phyloP scores from a whole-genome alignment of 2,329 filamentous ascomycete genomes.

The Pseudocercospora crystallina region DNA sequence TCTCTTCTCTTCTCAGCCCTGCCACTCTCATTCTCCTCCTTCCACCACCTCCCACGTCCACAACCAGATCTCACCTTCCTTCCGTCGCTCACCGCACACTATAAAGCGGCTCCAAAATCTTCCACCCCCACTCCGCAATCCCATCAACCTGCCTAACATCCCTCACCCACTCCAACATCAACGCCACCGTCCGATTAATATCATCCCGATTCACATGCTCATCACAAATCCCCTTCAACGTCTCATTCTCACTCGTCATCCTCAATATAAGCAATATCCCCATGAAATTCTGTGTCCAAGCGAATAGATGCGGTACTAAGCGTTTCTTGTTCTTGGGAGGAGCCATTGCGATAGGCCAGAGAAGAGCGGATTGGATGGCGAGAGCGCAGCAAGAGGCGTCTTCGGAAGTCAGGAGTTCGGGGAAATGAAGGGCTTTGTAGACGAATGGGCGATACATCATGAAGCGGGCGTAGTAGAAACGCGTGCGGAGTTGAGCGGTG shows the following conservation, averaged over 20 bases:
- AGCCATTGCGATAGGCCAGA: slow-evolving; percentile 61
- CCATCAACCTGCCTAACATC: slow-evolving; percentile 58
- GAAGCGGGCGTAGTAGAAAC: slow-evolving; percentile 60
- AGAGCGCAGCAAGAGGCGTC: slow-evolving; percentile 57
- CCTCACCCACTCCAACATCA: slow-evolving; percentile 61
- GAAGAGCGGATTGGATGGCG: slow-evolving; percentile 57
- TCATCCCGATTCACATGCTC: slow-evolving; percentile 50
- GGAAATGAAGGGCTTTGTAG: slow-evolving; percentile 60
- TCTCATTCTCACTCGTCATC: slow-evolving; percentile 53
- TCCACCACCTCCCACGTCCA: too few relatives aligned
- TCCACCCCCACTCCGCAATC: slow-evolving; percentile 59
- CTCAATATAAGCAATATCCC: slow-evolving; percentile 59
- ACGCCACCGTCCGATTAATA: slow-evolving; percentile 50
- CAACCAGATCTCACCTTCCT: too few relatives aligned
- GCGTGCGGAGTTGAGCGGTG: slow-evolving; percentile 56
- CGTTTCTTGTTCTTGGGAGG: slow-evolving; percentile 59
- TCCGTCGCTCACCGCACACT: neutral
- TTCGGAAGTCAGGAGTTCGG: slow-evolving; percentile 53
- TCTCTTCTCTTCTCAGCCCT: too few relatives aligned
- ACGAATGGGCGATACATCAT: slow-evolving; percentile 59
- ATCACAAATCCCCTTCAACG: slow-evolving; percentile 52
- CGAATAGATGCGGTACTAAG: slow-evolving; percentile 59
- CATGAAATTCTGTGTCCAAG: slow-evolving; percentile 63
- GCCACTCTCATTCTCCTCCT: too few relatives aligned
- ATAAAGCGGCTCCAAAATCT: slow-evolving; percentile 49